Evolutionary conservation across 1,284 basidiomycete genomes (phyloP), one percentile per base, ranked within the genome.

Genomic region (Anthracocystis walkeri): DNA sequence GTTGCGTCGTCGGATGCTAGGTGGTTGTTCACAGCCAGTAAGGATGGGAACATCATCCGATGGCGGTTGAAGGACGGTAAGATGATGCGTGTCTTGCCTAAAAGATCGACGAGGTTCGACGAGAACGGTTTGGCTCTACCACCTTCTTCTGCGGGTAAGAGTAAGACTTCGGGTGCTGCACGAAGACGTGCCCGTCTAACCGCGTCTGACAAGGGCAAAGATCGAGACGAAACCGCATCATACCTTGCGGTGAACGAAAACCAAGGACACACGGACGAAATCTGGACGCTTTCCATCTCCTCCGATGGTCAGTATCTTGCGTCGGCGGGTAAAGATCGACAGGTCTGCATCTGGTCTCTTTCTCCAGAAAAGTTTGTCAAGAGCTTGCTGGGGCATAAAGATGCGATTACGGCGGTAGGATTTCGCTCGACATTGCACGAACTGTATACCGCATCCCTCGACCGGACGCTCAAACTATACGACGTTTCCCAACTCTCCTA

Each of bases 401-500:
- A 75, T 53, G 31, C 67, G 16, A 75, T 79, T n/a, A 81, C 94
- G 90, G 88, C 90, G 6, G 86, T 97, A 21, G 87, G 90, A 0
- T 94, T 99, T 84, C 92, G 94, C 12, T 91, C 92, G 82, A 90
- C 90, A n/a, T 88, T 92, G 40, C 60, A 70, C 25, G 88, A 98
- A 40, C 96, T 96, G 78, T 81, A 79, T 52, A 91, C 92, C 0
- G 92, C 90, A 12, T 97, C 94, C 0, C 91, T 92, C 67, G 96
- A 98, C 82, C 92, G 96, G 11, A 95, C 94, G 8, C 86, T 98
- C 54, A 96, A 97, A 85, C 89, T 98, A 18, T 97, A 93, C 83
- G 94, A 95, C 79, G 88, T 95, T 18, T 88, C 90, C 1, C 91
- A 92, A 0, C 90, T 97, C 87, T 93, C 93, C 5, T 95, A 96